These are phyloP conservation scores for Diplogelasinospora grovesii DNA, from an alignment of 495 filamentous ascomycete genomes.

Conservation along the genomic window DNA sequence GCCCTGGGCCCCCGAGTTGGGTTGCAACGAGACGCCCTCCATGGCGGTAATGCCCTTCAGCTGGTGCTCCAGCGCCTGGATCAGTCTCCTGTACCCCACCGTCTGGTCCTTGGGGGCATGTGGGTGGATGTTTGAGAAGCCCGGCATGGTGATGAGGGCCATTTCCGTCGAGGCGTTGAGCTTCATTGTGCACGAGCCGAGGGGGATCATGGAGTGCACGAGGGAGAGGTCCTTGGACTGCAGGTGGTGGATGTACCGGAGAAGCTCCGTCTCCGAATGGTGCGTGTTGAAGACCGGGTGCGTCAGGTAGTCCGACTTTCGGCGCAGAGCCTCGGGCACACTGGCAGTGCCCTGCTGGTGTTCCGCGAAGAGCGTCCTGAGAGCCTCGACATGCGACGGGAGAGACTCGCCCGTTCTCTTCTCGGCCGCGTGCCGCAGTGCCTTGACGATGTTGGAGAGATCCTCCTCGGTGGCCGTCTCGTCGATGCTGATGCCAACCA, in stretches of 20 bases:
- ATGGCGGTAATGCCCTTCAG: constrained; percentile 86
- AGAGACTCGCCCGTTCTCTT: no score
- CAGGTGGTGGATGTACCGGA: constrained; percentile 90
- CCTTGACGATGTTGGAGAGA: constrained; percentile 22
- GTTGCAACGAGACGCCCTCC: constrained; percentile 82
- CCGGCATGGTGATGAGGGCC: constrained; percentile 74
- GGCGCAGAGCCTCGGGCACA: constrained; percentile 57
- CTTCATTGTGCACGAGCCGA: constrained; percentile 99
- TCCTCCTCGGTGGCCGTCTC: constrained; percentile 32
- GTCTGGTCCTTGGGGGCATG: constrained; percentile 59
- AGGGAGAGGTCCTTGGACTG: constrained; percentile 95
- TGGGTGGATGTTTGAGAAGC: constrained; percentile 84
- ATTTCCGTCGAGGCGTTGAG: constrained; percentile 91
- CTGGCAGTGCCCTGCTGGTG: no score
- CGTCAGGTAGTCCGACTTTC: constrained; percentile 71
- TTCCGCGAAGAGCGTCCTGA: no score
- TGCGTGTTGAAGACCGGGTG: constrained; percentile 97
- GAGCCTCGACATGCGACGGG: no score
- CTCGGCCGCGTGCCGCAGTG: constrained; percentile 10
- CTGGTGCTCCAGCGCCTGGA: constrained; percentile 66
- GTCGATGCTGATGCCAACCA: constrained; percentile 35
- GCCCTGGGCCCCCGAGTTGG: constrained; percentile 95
- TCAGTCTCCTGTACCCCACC: constrained; percentile 62
- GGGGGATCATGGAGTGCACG: constrained; percentile 96
- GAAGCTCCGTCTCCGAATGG: constrained; percentile 93